phyloP scores from a whole-genome alignment of 345 rosid species.

The Syzygium aromaticum region DNA sequence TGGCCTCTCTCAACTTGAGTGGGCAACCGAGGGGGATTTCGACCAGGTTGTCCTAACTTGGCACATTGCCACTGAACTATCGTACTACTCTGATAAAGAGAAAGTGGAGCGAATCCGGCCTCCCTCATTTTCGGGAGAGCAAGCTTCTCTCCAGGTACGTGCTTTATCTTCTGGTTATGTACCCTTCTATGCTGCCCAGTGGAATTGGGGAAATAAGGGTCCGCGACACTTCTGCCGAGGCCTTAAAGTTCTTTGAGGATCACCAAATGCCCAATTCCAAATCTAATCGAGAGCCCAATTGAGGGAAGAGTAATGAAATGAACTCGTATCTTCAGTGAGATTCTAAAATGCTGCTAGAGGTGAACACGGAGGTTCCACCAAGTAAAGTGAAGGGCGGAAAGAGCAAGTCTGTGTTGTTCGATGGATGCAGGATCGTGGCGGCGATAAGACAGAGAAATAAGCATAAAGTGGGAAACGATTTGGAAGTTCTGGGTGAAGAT shows the following conservation, averaged over 20 bases:
- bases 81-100: background rate
- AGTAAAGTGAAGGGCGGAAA: background rate
- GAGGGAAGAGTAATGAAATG: too few species aligned
- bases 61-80: background rate
- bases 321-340: background rate
- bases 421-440: slow-evolving; percentile 10
- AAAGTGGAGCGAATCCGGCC: background rate
- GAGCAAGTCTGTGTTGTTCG: too few species aligned
- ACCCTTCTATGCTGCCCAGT: slow-evolving; percentile 1
- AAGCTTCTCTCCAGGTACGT: slow-evolving; percentile 1
- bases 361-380: background rate
- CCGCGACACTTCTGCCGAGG: background rate
- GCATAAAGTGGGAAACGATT: slow-evolving; percentile 1
- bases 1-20: too few species aligned
- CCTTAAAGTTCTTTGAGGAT: background rate
- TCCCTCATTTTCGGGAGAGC: background rate
- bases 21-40: background rate
- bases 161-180: slow-evolving; percentile 4
- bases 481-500: slow-evolving; percentile 12
- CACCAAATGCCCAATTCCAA: background rate
- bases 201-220: background rate
- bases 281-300: too few species aligned
- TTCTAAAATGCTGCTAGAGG: background rate
- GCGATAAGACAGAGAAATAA: background rate
- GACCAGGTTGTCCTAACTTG: background rate